Evolutionary conservation across 495 filamentous ascomycete species (phyloP).

Genomic region (Neurospora sp.): DNA sequence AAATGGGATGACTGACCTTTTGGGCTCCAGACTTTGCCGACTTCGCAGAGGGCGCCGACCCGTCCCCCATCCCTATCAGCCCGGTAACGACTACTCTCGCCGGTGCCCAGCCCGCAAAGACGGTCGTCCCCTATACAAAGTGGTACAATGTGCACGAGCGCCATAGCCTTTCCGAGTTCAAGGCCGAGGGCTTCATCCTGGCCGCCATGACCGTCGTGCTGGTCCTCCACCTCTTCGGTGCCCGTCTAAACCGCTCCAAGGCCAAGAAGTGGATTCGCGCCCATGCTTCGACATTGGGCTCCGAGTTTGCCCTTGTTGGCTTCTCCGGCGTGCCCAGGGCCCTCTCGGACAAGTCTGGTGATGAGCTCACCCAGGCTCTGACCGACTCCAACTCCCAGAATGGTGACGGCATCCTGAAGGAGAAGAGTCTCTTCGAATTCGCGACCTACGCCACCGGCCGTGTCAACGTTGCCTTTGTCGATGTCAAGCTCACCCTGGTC

Average conservation of each 20-base stretch:
- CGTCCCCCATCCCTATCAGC: conserved; percentile 38
- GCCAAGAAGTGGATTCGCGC: conserved; percentile 72
- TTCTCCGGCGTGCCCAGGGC: conserved; percentile 43
- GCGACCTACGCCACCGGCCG: conserved; percentile 85
- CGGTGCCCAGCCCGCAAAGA: conserved; percentile 39
- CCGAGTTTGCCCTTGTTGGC: conserved; percentile 86
- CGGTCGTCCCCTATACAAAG: conserved; percentile 62
- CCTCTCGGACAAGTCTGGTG: conserved; percentile 25
- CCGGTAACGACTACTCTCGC: conserved; percentile 21
- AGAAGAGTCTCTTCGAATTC: conserved; percentile 77
- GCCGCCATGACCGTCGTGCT: conserved; percentile 63
- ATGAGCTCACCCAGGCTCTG: conserved; percentile 31
- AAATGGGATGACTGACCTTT: conserved; percentile 1
- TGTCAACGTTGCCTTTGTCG: conserved; percentile 85
- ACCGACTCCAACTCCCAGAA: conserved; percentile 18
- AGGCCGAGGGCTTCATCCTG: conserved; percentile 74
- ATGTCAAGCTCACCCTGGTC: conserved; percentile 68
- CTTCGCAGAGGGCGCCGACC: conserved; percentile 58
- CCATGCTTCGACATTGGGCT: conserved; percentile 57
- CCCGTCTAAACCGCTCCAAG: conserved; percentile 65
- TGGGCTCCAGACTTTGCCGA: conserved; percentile 60
- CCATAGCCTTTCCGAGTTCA: conserved; percentile 68
- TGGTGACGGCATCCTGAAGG: conserved; percentile 59
- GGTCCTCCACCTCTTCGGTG: conserved; percentile 73
- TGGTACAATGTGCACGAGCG: conserved; percentile 98